Evolutionary conservation across 2,329 filamentous ascomycete genomes (phyloP).

Genomic region (Fusarium buxicola): DNA sequence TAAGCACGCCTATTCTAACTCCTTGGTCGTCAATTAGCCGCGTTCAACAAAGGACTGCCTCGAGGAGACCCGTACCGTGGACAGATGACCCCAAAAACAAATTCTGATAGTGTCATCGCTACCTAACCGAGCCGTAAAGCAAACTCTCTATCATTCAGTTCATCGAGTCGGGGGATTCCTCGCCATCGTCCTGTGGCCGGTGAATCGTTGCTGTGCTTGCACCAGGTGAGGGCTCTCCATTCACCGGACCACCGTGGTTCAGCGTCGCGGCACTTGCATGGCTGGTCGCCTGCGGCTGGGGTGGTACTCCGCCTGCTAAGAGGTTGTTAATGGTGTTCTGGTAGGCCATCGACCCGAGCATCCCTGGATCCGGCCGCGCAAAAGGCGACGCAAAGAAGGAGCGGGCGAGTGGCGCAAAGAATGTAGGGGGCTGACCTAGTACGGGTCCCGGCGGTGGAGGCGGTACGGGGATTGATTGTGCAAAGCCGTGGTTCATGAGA

Average conservation of each 20-base stretch:
- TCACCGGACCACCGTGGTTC: constrained; percentile 39
- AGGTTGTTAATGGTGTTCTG: constrained; percentile 48
- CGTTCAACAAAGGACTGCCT: not conserved
- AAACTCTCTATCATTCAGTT: constrained; percentile 34
- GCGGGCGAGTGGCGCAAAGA: constrained; percentile 32
- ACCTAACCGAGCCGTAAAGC: constrained; percentile 25
- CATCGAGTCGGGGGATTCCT: constrained; percentile 37
- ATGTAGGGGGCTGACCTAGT: constrained; percentile 41
- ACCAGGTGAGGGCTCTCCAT: constrained; percentile 43
- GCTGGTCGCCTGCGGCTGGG: constrained; percentile 6
- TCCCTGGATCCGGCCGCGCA: constrained; percentile 29
- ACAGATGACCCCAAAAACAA: constrained; percentile 31
- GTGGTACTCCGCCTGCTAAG: constrained; percentile 39
- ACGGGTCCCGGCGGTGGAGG: constrained; percentile 42
- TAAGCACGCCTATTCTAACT: constrained; percentile 32
- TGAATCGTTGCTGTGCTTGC: constrained; percentile 55
- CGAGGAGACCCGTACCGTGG: constrained; percentile 30
- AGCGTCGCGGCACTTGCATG: constrained; percentile 49
- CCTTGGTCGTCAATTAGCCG: constrained; percentile 18
- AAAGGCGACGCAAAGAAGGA: constrained; percentile 34
- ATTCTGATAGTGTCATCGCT: constrained; percentile 25
- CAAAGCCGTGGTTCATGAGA: constrained; percentile 21
- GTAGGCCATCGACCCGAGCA: constrained; percentile 38
- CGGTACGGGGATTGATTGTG: constrained; percentile 46
- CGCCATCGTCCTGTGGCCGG: constrained; percentile 37